These are phyloP conservation scores for Claviceps capensis DNA, from an alignment of 2,329 filamentous ascomycete genomes.

Conservation along the genomic window DNA sequence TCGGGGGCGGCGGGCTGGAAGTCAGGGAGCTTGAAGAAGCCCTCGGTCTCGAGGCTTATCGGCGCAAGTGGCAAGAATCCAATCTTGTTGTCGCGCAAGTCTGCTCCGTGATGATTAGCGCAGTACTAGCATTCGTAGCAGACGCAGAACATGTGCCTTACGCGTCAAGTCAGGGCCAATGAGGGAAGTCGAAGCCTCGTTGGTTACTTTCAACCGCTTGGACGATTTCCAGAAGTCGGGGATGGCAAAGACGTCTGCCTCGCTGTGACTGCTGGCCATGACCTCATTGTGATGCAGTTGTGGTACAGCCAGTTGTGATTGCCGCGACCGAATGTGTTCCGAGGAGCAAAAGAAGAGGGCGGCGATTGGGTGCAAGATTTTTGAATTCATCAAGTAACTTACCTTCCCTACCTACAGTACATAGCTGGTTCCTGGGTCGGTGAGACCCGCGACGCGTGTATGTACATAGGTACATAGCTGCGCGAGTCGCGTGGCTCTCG, in stretches of 20 bases:
- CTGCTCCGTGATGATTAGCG: neutral
- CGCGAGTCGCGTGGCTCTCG: neutral
- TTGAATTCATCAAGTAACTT: no score
- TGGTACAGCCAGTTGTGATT: neutral
- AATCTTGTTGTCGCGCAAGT: neutral
- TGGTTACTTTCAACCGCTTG: constrained; percentile 25
- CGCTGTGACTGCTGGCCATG: constrained; percentile 26
- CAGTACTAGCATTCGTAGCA: neutral
- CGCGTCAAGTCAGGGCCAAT: constrained; percentile 28
- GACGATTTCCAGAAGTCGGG: constrained; percentile 47
- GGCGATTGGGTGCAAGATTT: neutral
- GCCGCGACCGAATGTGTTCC: neutral
- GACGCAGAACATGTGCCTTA: constrained; percentile 6
- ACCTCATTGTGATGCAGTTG: constrained; percentile 8
- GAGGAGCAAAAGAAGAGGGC: neutral
- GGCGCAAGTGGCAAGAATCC: constrained; percentile 10
- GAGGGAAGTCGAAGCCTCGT: constrained; percentile 19
- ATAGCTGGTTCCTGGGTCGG: no score
- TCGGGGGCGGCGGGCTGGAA: neutral
- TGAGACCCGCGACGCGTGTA: neutral
- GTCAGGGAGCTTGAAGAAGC: constrained; percentile 17
- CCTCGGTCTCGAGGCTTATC: constrained; percentile 12
- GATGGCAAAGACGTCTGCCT: constrained; percentile 47
- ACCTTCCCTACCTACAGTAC: no score
- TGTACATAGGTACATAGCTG: neutral